These are phyloP conservation scores for Emergomyces pasteurianus DNA, from an alignment of 2,329 filamentous ascomycete genomes.

Conservation along the genomic window DNA sequence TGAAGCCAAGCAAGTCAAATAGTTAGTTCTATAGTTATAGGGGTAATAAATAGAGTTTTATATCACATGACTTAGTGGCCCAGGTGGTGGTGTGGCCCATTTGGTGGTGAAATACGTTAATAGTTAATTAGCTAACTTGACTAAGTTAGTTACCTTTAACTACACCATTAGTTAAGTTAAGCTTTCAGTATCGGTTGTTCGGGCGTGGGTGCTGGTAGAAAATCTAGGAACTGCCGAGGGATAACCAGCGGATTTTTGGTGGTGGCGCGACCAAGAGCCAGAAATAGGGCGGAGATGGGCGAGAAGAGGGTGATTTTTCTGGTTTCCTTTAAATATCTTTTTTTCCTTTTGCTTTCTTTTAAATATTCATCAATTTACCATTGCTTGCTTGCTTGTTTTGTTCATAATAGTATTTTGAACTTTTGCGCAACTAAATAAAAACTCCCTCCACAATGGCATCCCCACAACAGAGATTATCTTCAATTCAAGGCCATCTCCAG, in stretches of 20 bases:
- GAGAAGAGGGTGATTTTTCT: background rate
- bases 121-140: no score
- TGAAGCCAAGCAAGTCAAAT: no score
- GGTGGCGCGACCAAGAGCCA: background rate
- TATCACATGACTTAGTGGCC: no score
- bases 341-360: background rate
- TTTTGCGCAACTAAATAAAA: no score
- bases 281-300: background rate
- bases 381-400: background rate
- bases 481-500: conserved; percentile 31
- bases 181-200: background rate
- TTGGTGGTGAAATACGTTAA: no score
- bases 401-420: background rate
- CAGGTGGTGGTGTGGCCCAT: no score
- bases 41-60: no score
- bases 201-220: background rate
- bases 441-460: conserved; percentile 23
- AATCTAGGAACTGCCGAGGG: background rate
- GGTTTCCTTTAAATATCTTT: background rate
- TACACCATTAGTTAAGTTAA: no score
- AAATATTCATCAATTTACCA: background rate
- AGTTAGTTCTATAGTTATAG: no score
- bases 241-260: background rate
- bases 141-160: no score
- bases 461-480: conserved; percentile 27